Base-by-base conservation (phyloP, 129 eudicot species). In the Flaveria linearis region DNA sequence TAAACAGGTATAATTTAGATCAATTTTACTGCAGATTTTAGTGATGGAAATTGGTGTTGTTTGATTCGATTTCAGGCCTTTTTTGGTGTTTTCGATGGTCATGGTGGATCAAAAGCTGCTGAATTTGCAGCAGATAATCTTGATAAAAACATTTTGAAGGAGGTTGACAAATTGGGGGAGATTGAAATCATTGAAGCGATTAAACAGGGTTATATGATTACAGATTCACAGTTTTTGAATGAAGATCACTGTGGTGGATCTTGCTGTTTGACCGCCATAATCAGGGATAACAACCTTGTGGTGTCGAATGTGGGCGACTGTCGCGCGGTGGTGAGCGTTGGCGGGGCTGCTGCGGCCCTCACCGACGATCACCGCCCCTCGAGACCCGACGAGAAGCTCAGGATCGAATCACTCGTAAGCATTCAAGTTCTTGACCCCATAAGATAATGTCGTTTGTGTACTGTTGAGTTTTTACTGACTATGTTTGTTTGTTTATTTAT, bases 81-180 rank as follows among this genome's bases (percentile, higher is more conserved):
- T 60, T 95, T 91, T 76, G 99, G 99, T 75, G 81, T 95, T 39
- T 95, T 83, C 80, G 99, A 95, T 61, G 99, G 99, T 10, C 99
- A 95, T 75, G 99, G 99, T 68, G 99, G 99, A 28, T 67, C 86
- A 45, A 86, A 91, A 81, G 99, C 97, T 33, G 94, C 99, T 26
- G 94, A 87, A 67, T 95, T 81, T 83, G 91, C 90, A 17, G 88
- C 95, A 0, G 73, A 81, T 43, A 95, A 91, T 64, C 81, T 95
- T n/a, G 74, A 82, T 26, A 91, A 80, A 75, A 91, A 91, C 82
- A 83, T 95, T 13, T 4, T 89, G 41, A 75, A 78, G 25, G 88
- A 86, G 74, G 51, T 95, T 0, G 87, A 52, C 14, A 83, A 71
- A 50, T 30, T 63, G 46, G 82, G 72, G 15, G 84, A 83, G 22